Conservation (phyloP, 176 grass and related monocot species). For the Otatea glauca region DNA sequence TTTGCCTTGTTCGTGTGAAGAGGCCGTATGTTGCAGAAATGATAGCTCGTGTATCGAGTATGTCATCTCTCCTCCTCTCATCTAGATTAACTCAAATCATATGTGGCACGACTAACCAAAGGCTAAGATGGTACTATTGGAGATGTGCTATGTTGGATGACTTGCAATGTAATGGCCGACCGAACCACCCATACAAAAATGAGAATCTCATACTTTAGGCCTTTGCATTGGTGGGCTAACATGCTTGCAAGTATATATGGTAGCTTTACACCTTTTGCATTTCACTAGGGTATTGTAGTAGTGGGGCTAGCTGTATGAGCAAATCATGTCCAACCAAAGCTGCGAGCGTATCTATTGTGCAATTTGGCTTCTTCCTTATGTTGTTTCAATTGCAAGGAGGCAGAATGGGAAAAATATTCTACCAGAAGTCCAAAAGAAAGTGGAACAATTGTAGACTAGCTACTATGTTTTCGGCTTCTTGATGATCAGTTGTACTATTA, state of each 20-base stretch:
- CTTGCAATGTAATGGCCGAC: slow-evolving; percentile 49
- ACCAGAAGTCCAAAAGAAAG: background rate
- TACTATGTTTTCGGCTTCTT: background rate
- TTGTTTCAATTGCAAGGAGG: background rate
- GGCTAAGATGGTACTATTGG: too few relatives aligned
- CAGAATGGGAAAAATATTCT: background rate
- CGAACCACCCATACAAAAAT: slow-evolving; percentile 40
- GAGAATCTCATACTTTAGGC: slow-evolving; percentile 18
- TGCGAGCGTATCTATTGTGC: background rate
- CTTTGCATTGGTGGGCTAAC: slow-evolving; percentile 51
- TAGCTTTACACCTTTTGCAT: slow-evolving; percentile 40
- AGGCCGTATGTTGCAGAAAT: too few relatives aligned
- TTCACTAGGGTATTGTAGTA: slow-evolving; percentile 14
- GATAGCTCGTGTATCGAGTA: too few relatives aligned
- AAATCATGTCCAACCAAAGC: slow-evolving; percentile 35
- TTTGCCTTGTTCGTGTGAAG: too few relatives aligned
- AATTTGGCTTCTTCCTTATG: slow-evolving; percentile 25
- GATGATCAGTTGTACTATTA: background rate
- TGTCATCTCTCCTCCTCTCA: too few relatives aligned
- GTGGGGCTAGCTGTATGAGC: background rate
- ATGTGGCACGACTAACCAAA: too few relatives aligned
- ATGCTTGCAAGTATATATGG: slow-evolving; percentile 28
- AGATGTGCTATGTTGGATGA: background rate
- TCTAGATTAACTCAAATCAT: too few relatives aligned
- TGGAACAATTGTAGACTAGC: background rate